Conservation (phyloP, 768 basidiomycete genomes). For the Kondoa subrosea region DNA sequence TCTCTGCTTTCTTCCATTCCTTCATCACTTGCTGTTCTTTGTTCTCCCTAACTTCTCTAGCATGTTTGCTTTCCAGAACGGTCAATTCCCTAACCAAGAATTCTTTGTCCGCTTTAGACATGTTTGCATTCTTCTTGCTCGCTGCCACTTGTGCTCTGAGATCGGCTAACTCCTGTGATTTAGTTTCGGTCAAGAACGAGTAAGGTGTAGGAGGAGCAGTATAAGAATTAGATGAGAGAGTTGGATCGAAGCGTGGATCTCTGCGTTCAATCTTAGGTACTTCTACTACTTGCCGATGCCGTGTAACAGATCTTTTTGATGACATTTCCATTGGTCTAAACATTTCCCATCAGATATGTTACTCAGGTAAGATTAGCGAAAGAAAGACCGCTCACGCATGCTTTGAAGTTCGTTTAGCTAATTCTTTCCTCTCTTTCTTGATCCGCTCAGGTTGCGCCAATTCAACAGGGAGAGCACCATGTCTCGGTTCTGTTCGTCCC, state of each 20-base stretch:
- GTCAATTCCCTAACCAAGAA: background rate
- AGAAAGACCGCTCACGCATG: conserved; percentile 3
- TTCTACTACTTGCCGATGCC: background rate
- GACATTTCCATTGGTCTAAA: conserved; percentile 5
- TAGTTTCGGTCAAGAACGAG: background rate
- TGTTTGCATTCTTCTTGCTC: background rate
- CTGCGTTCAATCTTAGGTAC: background rate
- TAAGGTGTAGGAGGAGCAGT: background rate
- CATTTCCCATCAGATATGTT: background rate
- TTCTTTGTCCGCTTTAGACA: conserved; percentile 1
- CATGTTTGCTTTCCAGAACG: background rate
- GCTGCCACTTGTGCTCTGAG: background rate
- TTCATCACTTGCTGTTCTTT: background rate
- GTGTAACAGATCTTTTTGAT: background rate
- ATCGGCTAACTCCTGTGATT: background rate
- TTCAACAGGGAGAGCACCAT: background rate
- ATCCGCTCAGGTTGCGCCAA: background rate
- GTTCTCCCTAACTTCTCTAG: too few relatives aligned
- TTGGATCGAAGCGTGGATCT: conserved; percentile 6
- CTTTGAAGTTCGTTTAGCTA: background rate
- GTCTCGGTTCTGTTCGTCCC: background rate
- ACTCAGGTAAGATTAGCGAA: background rate
- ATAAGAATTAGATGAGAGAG: background rate
- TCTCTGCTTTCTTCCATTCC: background rate
- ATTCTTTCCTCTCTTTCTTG: background rate